Evolutionary conservation across 805 yeast genomes (phyloP).

Genomic region (Wickerhamiella azymoides): DNA sequence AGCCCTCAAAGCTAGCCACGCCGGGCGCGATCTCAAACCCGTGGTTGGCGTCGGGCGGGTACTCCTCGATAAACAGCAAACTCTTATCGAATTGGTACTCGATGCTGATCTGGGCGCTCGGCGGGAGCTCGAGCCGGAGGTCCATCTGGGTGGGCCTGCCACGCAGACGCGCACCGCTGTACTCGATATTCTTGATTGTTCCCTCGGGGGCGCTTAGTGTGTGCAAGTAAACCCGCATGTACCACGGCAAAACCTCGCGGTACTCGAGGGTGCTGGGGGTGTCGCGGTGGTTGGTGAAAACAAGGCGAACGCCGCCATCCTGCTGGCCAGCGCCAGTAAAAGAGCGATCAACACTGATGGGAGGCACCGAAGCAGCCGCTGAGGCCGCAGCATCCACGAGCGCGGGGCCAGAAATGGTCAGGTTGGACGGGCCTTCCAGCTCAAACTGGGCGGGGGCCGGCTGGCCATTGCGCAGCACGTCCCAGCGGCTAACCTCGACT

Average conservation of each 20-base stretch:
- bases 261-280: slow-evolving; percentile 40
- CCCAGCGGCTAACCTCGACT: slow-evolving; percentile 16
- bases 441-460: not conserved
- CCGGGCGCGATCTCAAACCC: slow-evolving; percentile 95
- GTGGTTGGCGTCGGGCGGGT: slow-evolving; percentile 99
- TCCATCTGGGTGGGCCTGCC: slow-evolving; percentile 74
- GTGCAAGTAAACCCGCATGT: slow-evolving; percentile 67
- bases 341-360: slow-evolving; percentile 66
- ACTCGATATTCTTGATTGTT: slow-evolving; percentile 30
- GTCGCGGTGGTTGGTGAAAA: slow-evolving; percentile 48
- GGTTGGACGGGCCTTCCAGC: not conserved
- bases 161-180: slow-evolving; percentile 69
- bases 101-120: slow-evolving; percentile 43
- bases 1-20: slow-evolving; percentile 28
- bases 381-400: not conserved
- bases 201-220: slow-evolving; percentile 33
- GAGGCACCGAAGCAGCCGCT: slow-evolving; percentile 30
- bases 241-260: slow-evolving; percentile 87
- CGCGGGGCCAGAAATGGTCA: not conserved
- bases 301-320: slow-evolving; percentile 74
- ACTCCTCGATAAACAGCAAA: slow-evolving; percentile 69
- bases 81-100: slow-evolving; percentile 80
- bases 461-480: not conserved
- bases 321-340: slow-evolving; percentile 87
- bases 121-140: slow-evolving; percentile 48